Base-by-base conservation (phyloP, 2,329 filamentous ascomycete species). In the Fusarium pseudograminearum region DNA sequence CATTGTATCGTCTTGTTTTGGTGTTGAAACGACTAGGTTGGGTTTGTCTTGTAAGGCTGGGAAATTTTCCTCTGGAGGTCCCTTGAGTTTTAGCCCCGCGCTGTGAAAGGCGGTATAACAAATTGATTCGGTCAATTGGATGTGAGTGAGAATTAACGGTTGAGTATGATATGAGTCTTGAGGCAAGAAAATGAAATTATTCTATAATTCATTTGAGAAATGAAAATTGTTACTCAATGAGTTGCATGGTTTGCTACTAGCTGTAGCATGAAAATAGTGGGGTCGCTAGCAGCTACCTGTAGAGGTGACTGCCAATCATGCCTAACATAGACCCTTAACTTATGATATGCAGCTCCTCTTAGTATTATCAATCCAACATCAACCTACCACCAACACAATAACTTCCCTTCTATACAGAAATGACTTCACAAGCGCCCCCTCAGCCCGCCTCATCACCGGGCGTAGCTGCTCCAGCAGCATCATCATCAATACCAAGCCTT, bases 1-100 rank as follows among this genome's bases (percentile, higher is more conserved):
- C 85, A 87, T 88, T 50, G 71, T 69, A 38, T 40, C 36, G 48
- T 52, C 34, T 52, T 52, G 48, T 34, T 59, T 68, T 70, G 66
- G 42, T 70, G 62, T 65, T 57, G 58, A 33, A 44, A 65, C 20
- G 36, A 46, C 46, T 50, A 50, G 41, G 47, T 36, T 46, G 28
- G 30, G 42, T 45, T 31, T 41, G 34, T 33, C 26, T 44, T 65
- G 31, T 51, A 55, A 52, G 42, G 64, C 54, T 51, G 41, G 63
- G 68, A 71, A 71, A 71, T 33, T 71, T 71, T 69, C 68, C 28
- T 59, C 36, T 14, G 36, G 22, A 24, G 22, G 48, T 41, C 34
- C 48, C 48, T 26, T 42, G 42, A 45, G 47, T 41, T 48, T 50
- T 45, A 51, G 36, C 61, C 56, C 61, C 65, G 54, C 67, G 57